Evolutionary conservation across 352 stramenopile species (phyloP).

Genomic region (Elongisporangium anandrum): DNA sequence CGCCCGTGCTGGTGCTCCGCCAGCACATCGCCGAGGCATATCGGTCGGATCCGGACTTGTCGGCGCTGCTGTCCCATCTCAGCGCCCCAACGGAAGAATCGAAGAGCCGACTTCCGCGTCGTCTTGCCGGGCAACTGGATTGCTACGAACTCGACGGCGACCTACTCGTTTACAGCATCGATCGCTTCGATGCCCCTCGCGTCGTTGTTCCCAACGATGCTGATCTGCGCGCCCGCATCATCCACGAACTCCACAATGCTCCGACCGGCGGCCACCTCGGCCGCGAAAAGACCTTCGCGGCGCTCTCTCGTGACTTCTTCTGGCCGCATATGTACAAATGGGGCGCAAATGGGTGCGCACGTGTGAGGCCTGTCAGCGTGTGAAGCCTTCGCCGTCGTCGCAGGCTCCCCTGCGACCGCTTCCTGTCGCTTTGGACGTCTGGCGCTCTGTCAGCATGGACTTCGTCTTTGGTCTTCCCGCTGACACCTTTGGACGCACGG

Average conservation of each 20-base stretch:
- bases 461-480: too few species aligned
- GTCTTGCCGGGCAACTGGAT: neutral
- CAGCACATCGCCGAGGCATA: constrained; percentile 3
- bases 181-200: too few species aligned
- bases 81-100: neutral
- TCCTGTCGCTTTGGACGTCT: constrained; percentile 15
- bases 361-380: constrained; percentile 16
- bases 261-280: constrained; percentile 14
- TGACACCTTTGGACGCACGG: too few species aligned
- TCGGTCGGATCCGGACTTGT: neutral
- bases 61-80: constrained; percentile 8
- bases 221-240: constrained; percentile 7
- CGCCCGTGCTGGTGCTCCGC: neutral
- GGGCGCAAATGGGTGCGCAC: constrained; percentile 9
- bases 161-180: constrained; percentile 10
- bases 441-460: too few species aligned
- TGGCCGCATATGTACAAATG: constrained; percentile 27
- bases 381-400: constrained; percentile 7
- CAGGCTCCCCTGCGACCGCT: constrained; percentile 7
- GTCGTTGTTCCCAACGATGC: constrained; percentile 10
- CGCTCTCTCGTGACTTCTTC: constrained; percentile 13
- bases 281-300: too few species aligned
- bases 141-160: constrained; percentile 1
- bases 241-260: constrained; percentile 13
- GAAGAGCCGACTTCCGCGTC: neutral